Percentiles rank a stretch among this genome's conserved stretches.
phyloP scores from a whole-genome alignment of 2,329 filamentous ascomycete genomes.

The Monilinia fructigena region DNA sequence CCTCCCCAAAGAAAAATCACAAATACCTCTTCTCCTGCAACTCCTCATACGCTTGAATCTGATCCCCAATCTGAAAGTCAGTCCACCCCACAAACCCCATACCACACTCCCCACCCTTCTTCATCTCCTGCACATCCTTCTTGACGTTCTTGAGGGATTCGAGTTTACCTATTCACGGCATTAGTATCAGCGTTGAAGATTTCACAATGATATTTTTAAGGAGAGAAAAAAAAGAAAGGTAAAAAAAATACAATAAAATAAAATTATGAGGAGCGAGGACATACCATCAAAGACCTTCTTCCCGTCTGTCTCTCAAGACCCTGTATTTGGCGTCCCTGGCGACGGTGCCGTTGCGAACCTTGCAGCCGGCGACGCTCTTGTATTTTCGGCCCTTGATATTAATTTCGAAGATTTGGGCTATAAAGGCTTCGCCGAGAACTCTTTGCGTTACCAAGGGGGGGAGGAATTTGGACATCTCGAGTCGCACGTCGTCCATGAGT shows the following conservation, averaged over 20 bases:
- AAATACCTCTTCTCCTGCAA: slow-evolving; percentile 60
- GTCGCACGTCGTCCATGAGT: slow-evolving; percentile 69
- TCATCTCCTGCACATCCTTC: slow-evolving; percentile 86
- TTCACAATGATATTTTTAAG: no score
- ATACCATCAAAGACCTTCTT: slow-evolving; percentile 79
- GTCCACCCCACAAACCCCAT: slow-evolving; percentile 80
- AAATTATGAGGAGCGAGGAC: slow-evolving; percentile 42
- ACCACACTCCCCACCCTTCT: slow-evolving; percentile 91
- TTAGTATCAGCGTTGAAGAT: no score
- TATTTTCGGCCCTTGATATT: slow-evolving; percentile 69
- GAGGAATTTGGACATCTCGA: slow-evolving; percentile 66
- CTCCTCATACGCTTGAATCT: slow-evolving; percentile 85
- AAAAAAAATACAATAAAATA: neutral
- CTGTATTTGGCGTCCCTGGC: slow-evolving; percentile 62
- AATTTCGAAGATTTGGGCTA: slow-evolving; percentile 81
- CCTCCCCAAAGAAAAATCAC: slow-evolving; percentile 20
- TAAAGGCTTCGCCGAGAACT: slow-evolving; percentile 84
- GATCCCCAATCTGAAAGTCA: slow-evolving; percentile 76
- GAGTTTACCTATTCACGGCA: slow-evolving; percentile 61
- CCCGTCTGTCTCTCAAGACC: slow-evolving; percentile 64
- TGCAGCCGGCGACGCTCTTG: slow-evolving; percentile 81
- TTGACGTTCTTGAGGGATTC: slow-evolving; percentile 86
- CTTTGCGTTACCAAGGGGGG: slow-evolving; percentile 63
- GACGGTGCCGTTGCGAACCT: slow-evolving; percentile 77
- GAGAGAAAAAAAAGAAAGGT: neutral